A percentile compares a stretch with the other conserved stretches of the same genome.
Conservation (phyloP, 768 basidiomycete species). For the Daedaleopsis sinensis region DNA sequence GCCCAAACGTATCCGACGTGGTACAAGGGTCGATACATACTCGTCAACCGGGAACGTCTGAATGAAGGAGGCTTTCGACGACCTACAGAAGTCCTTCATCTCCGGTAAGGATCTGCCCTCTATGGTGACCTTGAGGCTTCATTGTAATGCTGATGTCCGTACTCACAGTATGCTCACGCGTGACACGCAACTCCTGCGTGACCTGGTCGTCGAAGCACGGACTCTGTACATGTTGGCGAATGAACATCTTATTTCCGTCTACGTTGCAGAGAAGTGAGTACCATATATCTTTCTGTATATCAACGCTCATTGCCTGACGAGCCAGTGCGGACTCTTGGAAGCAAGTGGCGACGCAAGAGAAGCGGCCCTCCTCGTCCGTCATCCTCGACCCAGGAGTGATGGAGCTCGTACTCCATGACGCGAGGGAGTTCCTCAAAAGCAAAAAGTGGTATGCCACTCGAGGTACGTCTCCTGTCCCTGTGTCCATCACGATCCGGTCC, state of each 20-base stretch:
- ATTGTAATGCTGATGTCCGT: too few species aligned
- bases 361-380: slow-evolving; percentile 68
- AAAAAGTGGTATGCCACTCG: slow-evolving; percentile 75
- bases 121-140: too few species aligned
- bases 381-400: slow-evolving; percentile 72
- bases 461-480: slow-evolving; percentile 37
- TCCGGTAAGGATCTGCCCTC: too few species aligned
- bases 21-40: slow-evolving; percentile 44
- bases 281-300: neutral
- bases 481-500: neutral
- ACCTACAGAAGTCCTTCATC: slow-evolving; percentile 41
- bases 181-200: slow-evolving; percentile 46
- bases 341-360: slow-evolving; percentile 57
- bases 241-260: slow-evolving; percentile 55
- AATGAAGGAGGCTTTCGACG: slow-evolving; percentile 36
- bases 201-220: slow-evolving; percentile 59
- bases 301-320: slow-evolving; percentile 1
- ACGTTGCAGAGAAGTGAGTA: slow-evolving; percentile 47
- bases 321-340: slow-evolving; percentile 47
- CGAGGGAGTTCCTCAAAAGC: slow-evolving; percentile 67
- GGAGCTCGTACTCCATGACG: slow-evolving; percentile 67
- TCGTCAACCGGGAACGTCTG: slow-evolving; percentile 36
- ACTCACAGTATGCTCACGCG: slow-evolving; percentile 52
- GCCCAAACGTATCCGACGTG: slow-evolving; percentile 45
- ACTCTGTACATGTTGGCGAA: slow-evolving; percentile 52